Base-by-base conservation (phyloP, 2,329 filamentous ascomycete species). In the Ambrosiella cleistominuta region DNA sequence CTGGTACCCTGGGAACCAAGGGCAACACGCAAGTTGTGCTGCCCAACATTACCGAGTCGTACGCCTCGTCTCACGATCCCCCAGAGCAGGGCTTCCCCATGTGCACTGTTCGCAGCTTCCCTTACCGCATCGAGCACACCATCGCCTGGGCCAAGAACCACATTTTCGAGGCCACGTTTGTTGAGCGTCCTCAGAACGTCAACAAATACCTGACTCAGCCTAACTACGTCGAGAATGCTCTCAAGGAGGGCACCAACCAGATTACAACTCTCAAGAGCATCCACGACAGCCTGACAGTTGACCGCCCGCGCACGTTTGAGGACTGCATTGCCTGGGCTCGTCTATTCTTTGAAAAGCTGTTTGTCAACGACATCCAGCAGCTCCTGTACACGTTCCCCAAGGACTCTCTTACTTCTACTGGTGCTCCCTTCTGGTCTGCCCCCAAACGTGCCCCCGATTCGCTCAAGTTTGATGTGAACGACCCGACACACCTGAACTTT, bases 1-100 rank as follows among this genome's bases (percentile, higher is more conserved):
- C 90, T 68, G 93, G 93, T 63, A 98, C 93, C 40, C 80, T 98
- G n/a, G 93, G 93, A 56, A 97, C 94, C 60, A 98, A 98, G 77
- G 93, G 93, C 66, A 98, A 98, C 73, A 95, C 89, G 6, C 93
- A 98, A 68, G 93, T 98, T 61, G 83, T 98, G 54, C 78, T 98
- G 59, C 94, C 93, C 9, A 80, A 82, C 64, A 74, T 96, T 62
- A 97, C 93, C 0, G 94, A 98, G 71, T 97, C 93, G 0, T 98
- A 98, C 74, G 96, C 93, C 0, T 78, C 75, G 3, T 97, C 93
- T 17, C 91, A 96, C 69, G 94, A 98, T 69, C 93, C 93, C 1
- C 93, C 93, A 0, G 94, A 98, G 76, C 89, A 96, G 74, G 95
- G 93, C 0, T 97, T 98, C 78, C 93, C 93, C 0, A 97, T 97